A percentile compares a stretch with the other conserved stretches of the same genome.
These are phyloP conservation scores for Aspergillus caelatus DNA, from an alignment of 2,329 filamentous ascomycete genomes.

Conservation along the genomic window DNA sequence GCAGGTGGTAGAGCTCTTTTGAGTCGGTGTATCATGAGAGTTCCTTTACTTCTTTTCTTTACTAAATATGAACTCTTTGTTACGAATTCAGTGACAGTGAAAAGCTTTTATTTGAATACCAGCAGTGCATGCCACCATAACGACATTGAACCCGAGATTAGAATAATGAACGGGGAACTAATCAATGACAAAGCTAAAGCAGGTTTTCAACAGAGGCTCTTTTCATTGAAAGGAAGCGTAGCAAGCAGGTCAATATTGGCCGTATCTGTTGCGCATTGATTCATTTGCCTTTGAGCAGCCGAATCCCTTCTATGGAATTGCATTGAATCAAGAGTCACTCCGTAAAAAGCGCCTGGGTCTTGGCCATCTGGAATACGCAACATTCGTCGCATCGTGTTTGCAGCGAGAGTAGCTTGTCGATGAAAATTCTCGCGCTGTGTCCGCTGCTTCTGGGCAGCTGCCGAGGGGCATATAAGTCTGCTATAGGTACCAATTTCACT, in stretches of 20 bases:
- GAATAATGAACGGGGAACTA: not conserved
- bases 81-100: not conserved
- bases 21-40: conserved; percentile 11
- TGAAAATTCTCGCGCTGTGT: not conserved
- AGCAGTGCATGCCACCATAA: not conserved
- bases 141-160: not conserved
- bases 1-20: conserved; percentile 51
- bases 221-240: not conserved
- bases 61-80: not conserved
- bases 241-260: not conserved
- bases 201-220: not conserved
- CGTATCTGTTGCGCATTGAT: not conserved
- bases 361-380: not conserved
- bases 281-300: not conserved
- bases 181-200: not conserved
- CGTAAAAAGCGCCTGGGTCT: not conserved
- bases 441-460: not conserved
- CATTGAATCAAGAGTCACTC: not conserved
- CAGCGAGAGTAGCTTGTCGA: not conserved
- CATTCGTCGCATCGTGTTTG: not conserved
- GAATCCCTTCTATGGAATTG: not conserved
- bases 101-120: not conserved
- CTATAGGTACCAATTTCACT: not conserved
- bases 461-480: not conserved
- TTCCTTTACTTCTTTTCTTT: not conserved